Conservation (phyloP, 2,329 filamentous ascomycete species). For the Aspergillus alliaceus region DNA sequence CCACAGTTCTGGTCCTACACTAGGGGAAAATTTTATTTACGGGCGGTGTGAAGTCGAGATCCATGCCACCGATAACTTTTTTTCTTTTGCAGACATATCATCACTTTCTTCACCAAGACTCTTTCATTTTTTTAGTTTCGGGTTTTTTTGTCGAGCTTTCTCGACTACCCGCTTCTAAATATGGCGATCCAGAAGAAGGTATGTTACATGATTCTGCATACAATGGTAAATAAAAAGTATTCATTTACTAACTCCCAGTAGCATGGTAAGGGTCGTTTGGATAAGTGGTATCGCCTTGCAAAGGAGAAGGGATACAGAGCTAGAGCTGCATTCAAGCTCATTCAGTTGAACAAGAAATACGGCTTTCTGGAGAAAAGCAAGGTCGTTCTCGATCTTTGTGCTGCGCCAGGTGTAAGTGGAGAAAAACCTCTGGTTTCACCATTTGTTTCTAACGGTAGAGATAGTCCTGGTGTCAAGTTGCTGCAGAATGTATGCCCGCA, state of each 20-base stretch:
- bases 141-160: conserved; percentile 22
- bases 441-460: conserved; percentile 19
- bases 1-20: conserved; percentile 14
- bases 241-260: conserved; percentile 36
- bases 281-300: conserved; percentile 98
- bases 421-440: neutral
- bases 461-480: conserved; percentile 93
- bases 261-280: conserved; percentile 95
- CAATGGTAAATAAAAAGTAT: neutral
- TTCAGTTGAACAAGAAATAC: conserved; percentile 99
- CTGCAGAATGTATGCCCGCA: conserved; percentile 88
- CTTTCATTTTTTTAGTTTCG: conserved; percentile 9
- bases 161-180: conserved; percentile 26
- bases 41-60: conserved; percentile 13
- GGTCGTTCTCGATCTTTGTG: conserved; percentile 95
- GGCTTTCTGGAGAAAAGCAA: conserved; percentile 96
- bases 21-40: conserved; percentile 16
- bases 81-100: conserved; percentile 7
- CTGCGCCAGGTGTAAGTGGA: conserved; percentile 77
- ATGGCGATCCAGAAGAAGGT: conserved; percentile 98
- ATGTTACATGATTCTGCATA: conserved; percentile 7
- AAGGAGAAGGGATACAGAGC: conserved; percentile 98
- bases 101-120: neutral
- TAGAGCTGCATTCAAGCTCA: conserved; percentile 94
- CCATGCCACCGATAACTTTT: conserved; percentile 26